Percentiles rank a stretch among this genome's conserved stretches.
Evolutionary conservation across 345 rosid species (phyloP).

Genomic region (Arabidopsis suecica): DNA sequence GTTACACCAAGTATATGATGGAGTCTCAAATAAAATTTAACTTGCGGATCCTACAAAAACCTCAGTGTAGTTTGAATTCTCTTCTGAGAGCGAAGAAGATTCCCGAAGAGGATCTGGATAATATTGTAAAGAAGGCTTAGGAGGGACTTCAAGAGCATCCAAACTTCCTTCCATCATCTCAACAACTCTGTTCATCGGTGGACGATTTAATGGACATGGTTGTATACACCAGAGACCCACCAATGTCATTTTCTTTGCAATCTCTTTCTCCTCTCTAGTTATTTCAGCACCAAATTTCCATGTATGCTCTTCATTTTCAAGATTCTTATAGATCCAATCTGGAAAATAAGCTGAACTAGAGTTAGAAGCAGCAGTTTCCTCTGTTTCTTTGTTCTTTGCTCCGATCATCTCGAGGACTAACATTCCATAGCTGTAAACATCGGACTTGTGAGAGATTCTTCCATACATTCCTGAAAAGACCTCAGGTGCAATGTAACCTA

Average conservation of each 20-base stretch:
- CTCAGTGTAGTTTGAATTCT: background rate
- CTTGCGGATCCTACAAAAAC: background rate
- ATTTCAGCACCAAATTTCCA: constrained; percentile 9
- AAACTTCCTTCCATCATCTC: constrained; percentile 33
- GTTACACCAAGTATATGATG: background rate
- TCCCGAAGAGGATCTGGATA: background rate
- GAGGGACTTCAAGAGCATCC: constrained; percentile 21
- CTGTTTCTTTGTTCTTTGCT: constrained; percentile 27
- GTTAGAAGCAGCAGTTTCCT: background rate
- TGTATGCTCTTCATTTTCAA: background rate
- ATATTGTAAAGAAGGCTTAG: background rate
- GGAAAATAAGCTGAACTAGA: constrained; percentile 13
- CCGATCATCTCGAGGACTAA: constrained; percentile 51
- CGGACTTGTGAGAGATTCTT: constrained; percentile 45
- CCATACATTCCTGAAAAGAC: constrained; percentile 45
- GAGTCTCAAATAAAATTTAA: background rate
- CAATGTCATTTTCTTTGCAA: constrained; percentile 8
- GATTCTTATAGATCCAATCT: constrained; percentile 14
- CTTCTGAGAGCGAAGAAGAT: constrained; percentile 4
- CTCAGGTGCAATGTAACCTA: constrained; percentile 56
- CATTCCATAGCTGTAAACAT: constrained; percentile 57
- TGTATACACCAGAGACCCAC: constrained; percentile 9
- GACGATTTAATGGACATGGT: constrained; percentile 14
- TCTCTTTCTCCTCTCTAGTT: background rate
- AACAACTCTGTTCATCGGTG: constrained; percentile 19